A percentile compares a stretch with the other conserved stretches of the same genome.
phyloP scores from a whole-genome alignment of 805 yeast species.

The Spathaspora gorwiae region DNA sequence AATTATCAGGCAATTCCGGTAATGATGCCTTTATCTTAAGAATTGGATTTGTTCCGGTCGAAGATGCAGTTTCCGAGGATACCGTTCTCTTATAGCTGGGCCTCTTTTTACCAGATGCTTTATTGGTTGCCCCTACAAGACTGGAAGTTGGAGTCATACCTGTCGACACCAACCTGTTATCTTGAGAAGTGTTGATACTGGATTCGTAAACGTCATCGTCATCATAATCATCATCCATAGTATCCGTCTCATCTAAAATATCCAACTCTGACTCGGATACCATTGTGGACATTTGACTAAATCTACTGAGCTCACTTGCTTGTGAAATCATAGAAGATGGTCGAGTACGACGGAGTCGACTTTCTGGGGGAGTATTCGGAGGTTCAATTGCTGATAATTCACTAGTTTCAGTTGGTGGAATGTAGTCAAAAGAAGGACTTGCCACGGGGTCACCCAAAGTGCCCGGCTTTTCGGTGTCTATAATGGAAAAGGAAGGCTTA shows the following conservation, averaged over 20 bases:
- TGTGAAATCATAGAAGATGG: constrained; percentile 41
- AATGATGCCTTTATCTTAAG: constrained; percentile 24
- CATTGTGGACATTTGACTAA: constrained; percentile 37
- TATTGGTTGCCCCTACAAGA: background rate
- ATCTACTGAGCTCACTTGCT: constrained; percentile 34
- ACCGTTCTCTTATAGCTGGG: constrained; percentile 29
- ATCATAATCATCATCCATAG: constrained; percentile 32
- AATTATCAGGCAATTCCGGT: constrained; percentile 32
- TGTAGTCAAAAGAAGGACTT: background rate
- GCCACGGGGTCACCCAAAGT: background rate
- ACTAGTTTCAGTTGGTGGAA: background rate
- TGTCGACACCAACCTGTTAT: constrained; percentile 11
- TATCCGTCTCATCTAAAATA: constrained; percentile 35
- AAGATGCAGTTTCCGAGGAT: constrained; percentile 23
- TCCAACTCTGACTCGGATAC: constrained; percentile 41
- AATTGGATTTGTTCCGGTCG: background rate
- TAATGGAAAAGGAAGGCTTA: background rate
- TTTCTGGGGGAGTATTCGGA: constrained; percentile 5
- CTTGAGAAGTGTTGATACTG: constrained; percentile 32
- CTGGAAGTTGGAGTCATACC: constrained; percentile 12
- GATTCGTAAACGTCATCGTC: constrained; percentile 37
- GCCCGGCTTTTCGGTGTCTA: background rate
- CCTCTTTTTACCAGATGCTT: constrained; percentile 13
- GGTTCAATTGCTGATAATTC: background rate
- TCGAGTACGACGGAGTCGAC: constrained; percentile 17